Base-by-base conservation (phyloP, 192 early-diverging fungal genomes). In the Umbelopsis isabellina region DNA sequence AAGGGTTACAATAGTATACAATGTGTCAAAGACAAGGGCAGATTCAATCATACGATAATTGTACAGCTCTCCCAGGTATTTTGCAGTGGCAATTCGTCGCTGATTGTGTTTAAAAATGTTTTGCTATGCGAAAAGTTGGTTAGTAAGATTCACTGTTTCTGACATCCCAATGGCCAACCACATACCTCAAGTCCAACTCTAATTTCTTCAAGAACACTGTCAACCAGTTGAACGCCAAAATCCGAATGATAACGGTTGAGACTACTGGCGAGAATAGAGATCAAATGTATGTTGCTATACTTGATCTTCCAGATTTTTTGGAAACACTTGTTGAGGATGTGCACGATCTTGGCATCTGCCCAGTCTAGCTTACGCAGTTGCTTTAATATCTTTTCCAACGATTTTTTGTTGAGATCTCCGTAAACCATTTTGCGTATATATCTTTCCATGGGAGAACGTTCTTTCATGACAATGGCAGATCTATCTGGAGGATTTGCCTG, bases 71-170 rank as follows among this genome's bases (percentile, higher is more conserved):
- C 95, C 96, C 7, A 99, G 79, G 72, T 93, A 99, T 61, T 91
- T 90, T 2, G 85, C 88, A 10, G 84, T 83, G 1, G 94, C 85
- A 47, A 98, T 88, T 25, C 98, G 85, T 66, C 89, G 86, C 81
- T 97, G 97, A 72, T 97, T 99, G 69, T 94, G 91, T 51, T 91
- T 89, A 77, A 95, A 99, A 46, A 94, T 82, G 75, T 98, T 99
- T 47, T 86, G 87, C 82, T 85, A 70, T 11, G 15, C 2, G 35
- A 21, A n/a, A 15, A 9, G n/a, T 6, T 25, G 25, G 25, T 16
- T 20, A n/a, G 20, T 21, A 8, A 72, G 9, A 2, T 4, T 6
- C 45, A 41, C 10, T 9, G 5, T 55, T 20, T 12, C 2, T 15
- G 7, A 50, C 33, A 33, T 33, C 44, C 13, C 18, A 11, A n/a